Conservation (phyloP, 352 stramenopile genomes). For the Saprolegnia diclina region DNA sequence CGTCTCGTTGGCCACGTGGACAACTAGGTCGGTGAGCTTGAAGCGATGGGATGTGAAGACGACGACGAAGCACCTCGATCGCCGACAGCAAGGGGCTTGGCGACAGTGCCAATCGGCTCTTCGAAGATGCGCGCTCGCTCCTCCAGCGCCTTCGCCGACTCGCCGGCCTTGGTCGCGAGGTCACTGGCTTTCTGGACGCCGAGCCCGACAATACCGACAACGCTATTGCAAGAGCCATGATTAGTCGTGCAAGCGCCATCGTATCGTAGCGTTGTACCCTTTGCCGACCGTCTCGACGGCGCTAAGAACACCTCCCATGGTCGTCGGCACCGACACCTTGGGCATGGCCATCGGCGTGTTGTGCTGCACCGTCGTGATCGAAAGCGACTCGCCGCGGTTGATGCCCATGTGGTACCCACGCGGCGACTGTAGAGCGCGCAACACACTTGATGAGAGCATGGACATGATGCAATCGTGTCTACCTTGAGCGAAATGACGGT, state of each 20-base stretch:
- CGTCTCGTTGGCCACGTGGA: conserved; percentile 9
- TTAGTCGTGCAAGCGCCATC: not conserved
- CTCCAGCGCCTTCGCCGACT: conserved; percentile 18
- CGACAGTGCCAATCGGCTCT: conserved; percentile 17
- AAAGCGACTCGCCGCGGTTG: conserved; percentile 17
- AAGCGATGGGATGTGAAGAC: not conserved
- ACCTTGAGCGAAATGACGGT: conserved; percentile 22
- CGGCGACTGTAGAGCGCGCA: not conserved
- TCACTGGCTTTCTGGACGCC: conserved; percentile 20
- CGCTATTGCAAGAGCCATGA: not conserved
- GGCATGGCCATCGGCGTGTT: conserved; percentile 25
- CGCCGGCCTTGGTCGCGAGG: conserved; percentile 6
- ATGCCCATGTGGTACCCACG: conserved; percentile 2
- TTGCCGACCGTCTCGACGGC: conserved; percentile 22
- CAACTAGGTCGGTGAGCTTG: not conserved
- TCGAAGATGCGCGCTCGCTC: conserved; percentile 24
- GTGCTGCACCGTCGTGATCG: conserved; percentile 11
- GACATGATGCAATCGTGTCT: not conserved
- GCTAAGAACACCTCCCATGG: conserved; percentile 17
- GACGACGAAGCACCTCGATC: not conserved
- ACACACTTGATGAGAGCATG: no score
- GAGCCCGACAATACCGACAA: conserved; percentile 17
- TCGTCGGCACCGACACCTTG: conserved; percentile 22
- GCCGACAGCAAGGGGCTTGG: not conserved
- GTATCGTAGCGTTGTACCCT: not conserved